Conservation (phyloP, 2,329 filamentous ascomycete genomes). For the Fusarium luffae region DNA sequence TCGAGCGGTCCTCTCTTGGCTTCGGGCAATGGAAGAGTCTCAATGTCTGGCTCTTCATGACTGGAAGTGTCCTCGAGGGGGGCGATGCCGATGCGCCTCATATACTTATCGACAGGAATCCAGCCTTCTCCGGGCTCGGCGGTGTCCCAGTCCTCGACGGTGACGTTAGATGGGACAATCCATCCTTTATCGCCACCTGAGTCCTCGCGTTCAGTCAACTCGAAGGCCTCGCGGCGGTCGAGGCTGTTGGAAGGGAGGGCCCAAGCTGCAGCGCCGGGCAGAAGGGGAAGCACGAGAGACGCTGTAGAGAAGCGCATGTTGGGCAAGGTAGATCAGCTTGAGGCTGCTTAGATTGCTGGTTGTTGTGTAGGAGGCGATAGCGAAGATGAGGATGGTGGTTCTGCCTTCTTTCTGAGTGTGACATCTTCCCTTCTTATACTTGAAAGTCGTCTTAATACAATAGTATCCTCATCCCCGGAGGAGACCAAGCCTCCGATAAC, state of each 20-base stretch:
- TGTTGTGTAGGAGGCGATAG: neutral
- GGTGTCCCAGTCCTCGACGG: neutral
- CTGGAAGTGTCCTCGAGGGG: neutral
- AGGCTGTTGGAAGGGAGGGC: neutral
- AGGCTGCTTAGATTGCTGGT: neutral
- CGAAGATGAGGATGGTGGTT: neutral
- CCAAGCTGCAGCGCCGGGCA: rapidly evolving
- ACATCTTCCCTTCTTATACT: too few relatives aligned
- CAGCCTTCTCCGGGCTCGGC: neutral
- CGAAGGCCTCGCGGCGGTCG: neutral
- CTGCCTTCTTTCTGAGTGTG: too few relatives aligned
- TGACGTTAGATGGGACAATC: neutral
- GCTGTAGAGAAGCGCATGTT: neutral
- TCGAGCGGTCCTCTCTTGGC: neutral
- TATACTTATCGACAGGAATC: neutral
- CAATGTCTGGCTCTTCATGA: neutral
- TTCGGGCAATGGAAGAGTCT: neutral
- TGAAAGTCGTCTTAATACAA: rapidly evolving
- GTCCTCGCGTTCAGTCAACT: neutral
- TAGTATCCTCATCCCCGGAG: too few relatives aligned
- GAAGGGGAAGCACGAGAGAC: neutral
- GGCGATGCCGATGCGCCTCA: neutral
- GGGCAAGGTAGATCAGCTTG: neutral
- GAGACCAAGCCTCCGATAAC: too few relatives aligned
- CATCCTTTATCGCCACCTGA: neutral